phyloP scores from a whole-genome alignment of 1,284 basidiomycete species.

The Ustilago crameri region DNA sequence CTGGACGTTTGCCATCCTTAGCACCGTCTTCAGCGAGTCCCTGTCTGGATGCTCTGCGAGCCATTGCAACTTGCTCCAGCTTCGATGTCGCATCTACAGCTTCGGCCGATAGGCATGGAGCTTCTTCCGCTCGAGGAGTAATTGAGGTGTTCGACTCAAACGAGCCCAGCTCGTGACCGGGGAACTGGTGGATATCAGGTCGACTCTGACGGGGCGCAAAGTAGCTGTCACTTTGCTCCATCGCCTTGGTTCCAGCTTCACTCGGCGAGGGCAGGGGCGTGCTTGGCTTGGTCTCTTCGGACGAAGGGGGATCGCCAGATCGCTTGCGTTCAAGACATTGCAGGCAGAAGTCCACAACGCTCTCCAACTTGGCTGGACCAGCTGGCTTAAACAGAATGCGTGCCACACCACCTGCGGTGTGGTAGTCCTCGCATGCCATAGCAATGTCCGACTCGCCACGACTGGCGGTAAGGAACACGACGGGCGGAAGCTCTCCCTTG shows the following conservation, averaged over 20 bases:
- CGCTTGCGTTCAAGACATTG: slow-evolving; percentile 72
- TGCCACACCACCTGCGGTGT: slow-evolving; percentile 85
- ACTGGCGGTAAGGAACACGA: slow-evolving; percentile 79
- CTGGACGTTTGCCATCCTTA: slow-evolving; percentile 13
- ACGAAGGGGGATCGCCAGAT: slow-evolving; percentile 43
- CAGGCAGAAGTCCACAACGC: slow-evolving; percentile 78
- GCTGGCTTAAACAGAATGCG: slow-evolving; percentile 88
- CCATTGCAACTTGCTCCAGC: slow-evolving; percentile 1
- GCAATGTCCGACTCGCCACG: slow-evolving; percentile 76
- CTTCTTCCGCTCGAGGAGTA: slow-evolving; percentile 26
- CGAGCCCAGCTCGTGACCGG: slow-evolving; percentile 38
- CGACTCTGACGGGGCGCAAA: slow-evolving; percentile 45
- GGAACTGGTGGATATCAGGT: slow-evolving; percentile 26
- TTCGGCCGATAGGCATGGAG: not conserved
- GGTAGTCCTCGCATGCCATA: slow-evolving; percentile 76
- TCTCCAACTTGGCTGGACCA: slow-evolving; percentile 80
- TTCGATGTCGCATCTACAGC: not conserved
- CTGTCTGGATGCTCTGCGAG: not conserved
- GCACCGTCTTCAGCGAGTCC: not conserved
- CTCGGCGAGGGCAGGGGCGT: slow-evolving; percentile 53
- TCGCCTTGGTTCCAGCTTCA: slow-evolving; percentile 22
- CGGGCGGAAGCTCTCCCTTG: slow-evolving; percentile 72
- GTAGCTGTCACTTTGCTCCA: slow-evolving; percentile 48
- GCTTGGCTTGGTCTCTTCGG: slow-evolving; percentile 51
- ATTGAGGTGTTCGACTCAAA: slow-evolving; percentile 36